Base-by-base conservation (phyloP, 2,329 filamentous ascomycete species). In the Penicillium sumatraense region DNA sequence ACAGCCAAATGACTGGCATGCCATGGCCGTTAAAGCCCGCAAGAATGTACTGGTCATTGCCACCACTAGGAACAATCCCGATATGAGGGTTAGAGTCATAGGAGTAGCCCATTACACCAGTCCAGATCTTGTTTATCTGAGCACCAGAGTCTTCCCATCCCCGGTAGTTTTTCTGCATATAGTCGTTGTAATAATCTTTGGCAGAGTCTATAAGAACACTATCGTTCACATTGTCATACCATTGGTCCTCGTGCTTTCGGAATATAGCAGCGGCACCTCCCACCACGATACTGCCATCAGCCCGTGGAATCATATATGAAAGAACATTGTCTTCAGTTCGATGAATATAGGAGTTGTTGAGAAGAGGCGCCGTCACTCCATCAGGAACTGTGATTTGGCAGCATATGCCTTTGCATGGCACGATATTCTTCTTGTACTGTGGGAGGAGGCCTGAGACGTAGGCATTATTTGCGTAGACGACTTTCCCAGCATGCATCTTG, bases 401-500 rank as follows among this genome's bases (percentile, higher is more conserved):
- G 59, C 73, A 75, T 11, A 75, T 68, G 0, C 90, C 91, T n/a
- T 89, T 82, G 10, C 89, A 87, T 0, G 93, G 93, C 1, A 93
- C 84, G 57, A 96, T 89, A 14, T 92, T 80, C 59, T 87, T 85
- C 2, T 83, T 78, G 63, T 96, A 88, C 29, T 78, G 70, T 0
- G 90, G 90, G 1, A 96, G 76, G 7, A 96, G 80, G 56, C 87
- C 83, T 1, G 89, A 90, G 0, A 90, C 92, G 72, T 96, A 96
- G 3, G 81, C 93, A 68, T 96, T 96, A 1, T 90, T 93, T 5
- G 91, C 89, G 18, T 96, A 83, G 16, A 96, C 81, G 20, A 96
- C 84, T 29, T 86, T 82, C 2, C 77, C 73, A 0, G 91, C 81
- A 0, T 72, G 72, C 56, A 96, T 82, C 44, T 74, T 78, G 23